phyloP scores from a whole-genome alignment of 1,284 basidiomycete species.

The Cryptococcus deneoformans region DNA sequence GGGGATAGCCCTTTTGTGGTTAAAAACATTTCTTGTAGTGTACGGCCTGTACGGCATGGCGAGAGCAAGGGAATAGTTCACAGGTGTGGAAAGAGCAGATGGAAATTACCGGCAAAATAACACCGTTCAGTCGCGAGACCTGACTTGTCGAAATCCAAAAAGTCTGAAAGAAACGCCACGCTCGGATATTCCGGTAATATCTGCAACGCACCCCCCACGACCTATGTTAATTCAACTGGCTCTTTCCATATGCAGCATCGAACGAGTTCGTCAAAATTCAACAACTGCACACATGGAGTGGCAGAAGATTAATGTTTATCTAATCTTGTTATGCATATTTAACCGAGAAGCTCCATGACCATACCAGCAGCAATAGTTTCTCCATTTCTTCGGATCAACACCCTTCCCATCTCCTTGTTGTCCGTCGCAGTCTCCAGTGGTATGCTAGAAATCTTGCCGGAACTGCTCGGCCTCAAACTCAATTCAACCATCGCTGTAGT shows the following conservation, averaged over 20 bases:
- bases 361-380: slow-evolving; percentile 86
- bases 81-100: not conserved
- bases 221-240: too few relatives aligned
- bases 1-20: slow-evolving; percentile 42
- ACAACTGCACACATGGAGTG: too few relatives aligned
- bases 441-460: slow-evolving; percentile 59
- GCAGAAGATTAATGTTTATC: too few relatives aligned
- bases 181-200: slow-evolving; percentile 1
- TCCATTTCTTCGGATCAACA: slow-evolving; percentile 80
- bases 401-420: slow-evolving; percentile 97
- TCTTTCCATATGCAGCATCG: too few relatives aligned
- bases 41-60: slow-evolving; percentile 10
- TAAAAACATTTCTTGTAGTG: slow-evolving; percentile 31
- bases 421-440: slow-evolving; percentile 79
- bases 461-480: slow-evolving; percentile 58
- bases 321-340: too few relatives aligned
- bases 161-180: not conserved
- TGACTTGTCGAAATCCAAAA: too few relatives aligned
- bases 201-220: too few relatives aligned
- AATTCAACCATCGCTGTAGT: slow-evolving; percentile 83
- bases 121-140: not conserved
- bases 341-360: slow-evolving; percentile 16
- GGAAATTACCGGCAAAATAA: not conserved
- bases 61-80: not conserved
- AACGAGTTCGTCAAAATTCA: too few relatives aligned